These are phyloP conservation scores for Cordyceps farinosa DNA, from an alignment of 2,329 filamentous ascomycete species.

Conservation along the genomic window DNA sequence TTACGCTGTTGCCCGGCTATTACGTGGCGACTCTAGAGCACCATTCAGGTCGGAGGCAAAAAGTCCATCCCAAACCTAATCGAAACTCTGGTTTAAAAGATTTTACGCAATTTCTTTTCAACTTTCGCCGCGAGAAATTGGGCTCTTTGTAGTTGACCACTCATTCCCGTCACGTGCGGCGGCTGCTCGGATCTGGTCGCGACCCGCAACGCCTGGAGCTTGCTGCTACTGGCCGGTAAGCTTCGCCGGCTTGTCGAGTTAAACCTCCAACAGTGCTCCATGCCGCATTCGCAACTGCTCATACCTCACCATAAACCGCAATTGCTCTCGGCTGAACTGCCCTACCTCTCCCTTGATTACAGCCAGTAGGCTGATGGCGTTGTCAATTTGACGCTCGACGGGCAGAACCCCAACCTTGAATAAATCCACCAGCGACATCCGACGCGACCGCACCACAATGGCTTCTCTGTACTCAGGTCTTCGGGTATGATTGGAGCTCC, in stretches of 20 bases:
- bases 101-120: neutral
- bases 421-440: neutral
- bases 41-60: too few species aligned
- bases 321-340: neutral
- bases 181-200: neutral
- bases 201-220: slow-evolving; percentile 1
- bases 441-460: neutral
- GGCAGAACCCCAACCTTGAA: neutral
- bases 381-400: neutral
- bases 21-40: too few species aligned
- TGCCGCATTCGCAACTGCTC: neutral
- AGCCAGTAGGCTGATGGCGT: slow-evolving; percentile 6
- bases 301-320: neutral
- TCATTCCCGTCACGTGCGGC: neutral
- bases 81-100: too few species aligned
- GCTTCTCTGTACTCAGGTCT: slow-evolving; percentile 5
- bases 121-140: neutral
- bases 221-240: neutral
- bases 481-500: neutral
- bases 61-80: too few species aligned
- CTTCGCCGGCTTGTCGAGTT: neutral
- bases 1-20: too few species aligned
- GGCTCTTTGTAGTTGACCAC: neutral
- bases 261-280: neutral
- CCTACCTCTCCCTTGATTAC: too few species aligned